Evolutionary conservation across 2,329 filamentous ascomycete genomes (phyloP).

Genomic region (Alternaria viburni): DNA sequence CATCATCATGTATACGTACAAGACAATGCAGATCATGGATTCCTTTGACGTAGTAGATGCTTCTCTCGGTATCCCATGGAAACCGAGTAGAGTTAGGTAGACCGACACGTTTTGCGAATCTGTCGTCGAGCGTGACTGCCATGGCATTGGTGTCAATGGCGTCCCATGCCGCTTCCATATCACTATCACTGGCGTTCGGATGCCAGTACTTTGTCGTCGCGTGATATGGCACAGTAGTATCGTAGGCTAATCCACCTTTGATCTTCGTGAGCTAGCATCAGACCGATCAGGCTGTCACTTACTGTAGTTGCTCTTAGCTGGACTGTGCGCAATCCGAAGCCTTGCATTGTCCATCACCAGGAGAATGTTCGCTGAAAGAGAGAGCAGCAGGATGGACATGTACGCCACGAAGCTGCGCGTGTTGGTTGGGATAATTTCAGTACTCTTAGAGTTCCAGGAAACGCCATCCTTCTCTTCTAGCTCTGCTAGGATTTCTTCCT

Average conservation of each 20-base stretch:
- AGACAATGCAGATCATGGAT: slow-evolving; percentile 46
- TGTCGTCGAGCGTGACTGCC: slow-evolving; percentile 40
- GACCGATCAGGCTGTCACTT: slow-evolving; percentile 3
- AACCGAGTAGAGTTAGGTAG: slow-evolving; percentile 37
- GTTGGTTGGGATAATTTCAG: slow-evolving; percentile 35
- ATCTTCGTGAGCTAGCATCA: neutral
- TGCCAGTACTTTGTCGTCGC: slow-evolving; percentile 41
- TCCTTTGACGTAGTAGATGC: slow-evolving; percentile 45
- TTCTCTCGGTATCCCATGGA: slow-evolving; percentile 45
- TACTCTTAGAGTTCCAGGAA: slow-evolving; percentile 32
- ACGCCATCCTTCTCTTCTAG: slow-evolving; percentile 32
- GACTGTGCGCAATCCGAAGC: slow-evolving; percentile 22
- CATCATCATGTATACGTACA: slow-evolving; percentile 14
- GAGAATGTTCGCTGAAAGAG: slow-evolving; percentile 37
- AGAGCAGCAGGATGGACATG: slow-evolving; percentile 37
- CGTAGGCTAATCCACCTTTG: slow-evolving; percentile 37
- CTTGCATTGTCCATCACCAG: slow-evolving; percentile 36
- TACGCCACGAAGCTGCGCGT: slow-evolving; percentile 34
- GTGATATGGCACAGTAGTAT: slow-evolving; percentile 34
- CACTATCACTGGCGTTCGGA: slow-evolving; percentile 31
- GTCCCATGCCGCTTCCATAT: slow-evolving; percentile 43
- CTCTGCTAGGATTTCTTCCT: slow-evolving; percentile 18
- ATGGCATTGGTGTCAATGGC: slow-evolving; percentile 41
- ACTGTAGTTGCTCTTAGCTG: slow-evolving; percentile 35
- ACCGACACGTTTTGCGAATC: slow-evolving; percentile 29